A percentile compares a stretch with the other conserved stretches of the same genome.
These are phyloP conservation scores for Aspergillus felis DNA, from an alignment of 2,329 filamentous ascomycete species.

Conservation along the genomic window DNA sequence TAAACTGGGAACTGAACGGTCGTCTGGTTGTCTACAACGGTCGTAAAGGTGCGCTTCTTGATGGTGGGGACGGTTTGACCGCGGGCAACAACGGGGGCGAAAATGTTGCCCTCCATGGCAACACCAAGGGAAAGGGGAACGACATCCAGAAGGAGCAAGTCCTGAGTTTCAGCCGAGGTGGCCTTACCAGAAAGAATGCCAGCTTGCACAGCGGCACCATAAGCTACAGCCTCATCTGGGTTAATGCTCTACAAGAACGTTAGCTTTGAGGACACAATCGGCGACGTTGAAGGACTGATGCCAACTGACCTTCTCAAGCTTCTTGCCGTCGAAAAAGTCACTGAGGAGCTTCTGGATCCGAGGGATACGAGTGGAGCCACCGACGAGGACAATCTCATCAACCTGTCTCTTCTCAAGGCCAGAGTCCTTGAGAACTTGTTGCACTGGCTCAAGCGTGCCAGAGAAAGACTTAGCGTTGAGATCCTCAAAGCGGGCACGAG, in stretches of 20 bases:
- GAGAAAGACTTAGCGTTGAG: constrained; percentile 93
- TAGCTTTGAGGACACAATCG: background rate
- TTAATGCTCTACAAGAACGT: constrained; percentile 70
- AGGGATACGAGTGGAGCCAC: constrained; percentile 98
- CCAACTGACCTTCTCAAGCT: constrained; percentile 77
- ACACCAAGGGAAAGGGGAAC: constrained; percentile 96
- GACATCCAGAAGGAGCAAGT: constrained; percentile 94
- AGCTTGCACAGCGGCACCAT: constrained; percentile 97
- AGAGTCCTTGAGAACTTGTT: constrained; percentile 94
- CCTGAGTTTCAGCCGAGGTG: constrained; percentile 86
- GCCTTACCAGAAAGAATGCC: constrained; percentile 99
- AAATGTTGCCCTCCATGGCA: constrained; percentile 99
- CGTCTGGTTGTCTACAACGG: constrained; percentile 62
- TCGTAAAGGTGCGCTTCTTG: constrained; percentile 89
- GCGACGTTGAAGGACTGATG: background rate
- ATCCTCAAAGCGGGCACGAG: constrained; percentile 98
- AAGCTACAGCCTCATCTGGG: constrained; percentile 98
- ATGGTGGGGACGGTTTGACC: constrained; percentile 72
- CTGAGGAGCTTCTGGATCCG: constrained; percentile 98
- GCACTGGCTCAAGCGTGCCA: constrained; percentile 90
- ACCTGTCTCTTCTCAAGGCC: constrained; percentile 82
- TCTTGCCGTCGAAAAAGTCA: constrained; percentile 99
- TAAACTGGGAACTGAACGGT: constrained; percentile 88
- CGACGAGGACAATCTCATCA: constrained; percentile 97
- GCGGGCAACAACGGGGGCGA: constrained; percentile 84